Base-by-base conservation (phyloP, 2,329 filamentous ascomycete species). In the Aureobasidium lini region DNA sequence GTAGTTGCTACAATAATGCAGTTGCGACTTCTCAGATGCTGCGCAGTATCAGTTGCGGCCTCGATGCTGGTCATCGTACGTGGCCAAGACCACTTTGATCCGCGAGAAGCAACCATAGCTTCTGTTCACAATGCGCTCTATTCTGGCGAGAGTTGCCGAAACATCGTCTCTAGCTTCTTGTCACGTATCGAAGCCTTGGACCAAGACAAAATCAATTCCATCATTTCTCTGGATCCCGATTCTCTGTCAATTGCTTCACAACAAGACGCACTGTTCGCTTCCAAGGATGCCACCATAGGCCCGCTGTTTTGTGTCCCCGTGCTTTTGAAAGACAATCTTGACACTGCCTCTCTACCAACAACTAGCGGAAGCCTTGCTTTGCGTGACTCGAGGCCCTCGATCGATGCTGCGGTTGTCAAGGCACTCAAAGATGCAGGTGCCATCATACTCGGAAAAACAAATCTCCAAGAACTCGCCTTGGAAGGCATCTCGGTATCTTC, bases 291-390 rank as follows among this genome's bases (percentile, higher is more conserved):
- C 28, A 78, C 77, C 0, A n/a, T 40, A 48, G 79, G 77, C 0
- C 66, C 76, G 0, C 72, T 87, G 1, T 83, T 86, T 67, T 84
- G 84, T 66, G 75, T 87, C 16, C 84, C 84, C 0, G 69, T 85
- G 11, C 66, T 87, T 4, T 70, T 87, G 6, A 87, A 87, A 68
- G 84, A 87, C 70, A 87, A 86, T 66, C 85, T 79, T 66, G 79
- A 84, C 59, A 81, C 81, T 0, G 63, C 68, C 0, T 76, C 77
- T 18, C 78, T 84, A 70, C 77, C 77, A 44, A 87, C 84, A 0
- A 86, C 83, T 0, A 83, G 79, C 0, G 81, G 77, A 4, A 79
- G 74, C 61, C 64, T 77, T 7, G 79, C 76, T 4, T 71, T 87
- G 8, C 76, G 76, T 34, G 66, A 72, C 1, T 79, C 78, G 23